phyloP scores from a whole-genome alignment of 2,329 filamentous ascomycete species.

The Dactylonectria estremocensis region DNA sequence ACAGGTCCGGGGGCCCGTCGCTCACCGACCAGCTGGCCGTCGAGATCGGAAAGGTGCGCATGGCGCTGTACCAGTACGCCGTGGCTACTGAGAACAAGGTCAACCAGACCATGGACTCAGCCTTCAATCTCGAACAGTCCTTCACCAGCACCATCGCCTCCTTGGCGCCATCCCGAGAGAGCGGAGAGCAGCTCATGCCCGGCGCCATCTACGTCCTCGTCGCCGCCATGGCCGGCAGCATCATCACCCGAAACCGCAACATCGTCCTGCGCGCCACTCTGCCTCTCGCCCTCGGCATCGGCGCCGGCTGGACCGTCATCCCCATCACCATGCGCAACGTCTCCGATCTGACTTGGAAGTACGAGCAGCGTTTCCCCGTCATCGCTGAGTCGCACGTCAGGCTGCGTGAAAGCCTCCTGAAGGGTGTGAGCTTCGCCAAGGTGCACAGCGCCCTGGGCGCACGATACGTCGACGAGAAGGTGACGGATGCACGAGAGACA shows the following conservation, averaged over 20 bases:
- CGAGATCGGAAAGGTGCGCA: conserved; percentile 84
- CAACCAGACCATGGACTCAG: conserved; percentile 85
- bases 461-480: conserved; percentile 84
- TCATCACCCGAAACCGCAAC: conserved; percentile 89
- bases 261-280: conserved; percentile 83
- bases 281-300: conserved; percentile 85
- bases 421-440: conserved; percentile 81
- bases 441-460: conserved; percentile 81
- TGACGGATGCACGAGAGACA: conserved; percentile 80
- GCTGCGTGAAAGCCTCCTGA: conserved; percentile 77
- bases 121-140: conserved; percentile 88
- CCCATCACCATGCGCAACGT: conserved; percentile 94
- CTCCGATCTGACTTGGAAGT: conserved; percentile 88
- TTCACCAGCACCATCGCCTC: conserved; percentile 92
- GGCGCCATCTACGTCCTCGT: conserved; percentile 94
- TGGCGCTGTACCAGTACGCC: conserved; percentile 85
- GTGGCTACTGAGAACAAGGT: conserved; percentile 84
- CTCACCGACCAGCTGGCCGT: conserved; percentile 91
- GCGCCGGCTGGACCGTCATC: conserved; percentile 86
- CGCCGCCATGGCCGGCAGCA: conserved; percentile 93
- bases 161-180: conserved; percentile 87
- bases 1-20: conserved; percentile 71
- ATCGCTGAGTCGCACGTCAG: conserved; percentile 86
- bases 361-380: conserved; percentile 89
- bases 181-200: conserved; percentile 90